A percentile compares a stretch with the other conserved stretches of the same genome.
Evolutionary conservation across 345 rosid species (phyloP).

Genomic region (Moricandia moricandioides): DNA sequence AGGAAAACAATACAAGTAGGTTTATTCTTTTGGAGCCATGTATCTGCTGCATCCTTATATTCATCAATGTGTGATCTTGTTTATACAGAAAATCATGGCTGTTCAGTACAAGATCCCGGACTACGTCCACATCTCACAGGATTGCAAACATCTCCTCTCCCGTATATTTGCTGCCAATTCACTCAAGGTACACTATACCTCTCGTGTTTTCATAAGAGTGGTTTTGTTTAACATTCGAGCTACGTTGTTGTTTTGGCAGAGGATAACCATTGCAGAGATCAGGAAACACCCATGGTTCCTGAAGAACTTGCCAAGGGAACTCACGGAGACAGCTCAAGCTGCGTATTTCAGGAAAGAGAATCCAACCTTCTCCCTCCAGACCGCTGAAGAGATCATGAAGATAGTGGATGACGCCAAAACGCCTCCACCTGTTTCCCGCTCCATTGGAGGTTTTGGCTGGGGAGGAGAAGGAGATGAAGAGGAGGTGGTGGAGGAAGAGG

Average conservation of each 20-base stretch:
- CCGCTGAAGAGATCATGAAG: neutral
- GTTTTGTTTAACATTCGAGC: neutral
- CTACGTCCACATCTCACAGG: neutral
- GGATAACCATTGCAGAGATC: conserved; percentile 70
- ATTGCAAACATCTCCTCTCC: neutral
- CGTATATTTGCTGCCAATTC: neutral
- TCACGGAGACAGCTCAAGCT: conserved; percentile 71
- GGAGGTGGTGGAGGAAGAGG: conserved; percentile 11
- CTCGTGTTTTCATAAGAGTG: neutral
- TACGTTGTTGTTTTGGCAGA: conserved; percentile 38
- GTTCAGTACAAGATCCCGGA: neutral
- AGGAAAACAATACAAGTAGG: neutral
- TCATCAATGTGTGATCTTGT: neutral
- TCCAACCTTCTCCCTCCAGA: neutral
- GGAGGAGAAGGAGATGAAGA: conserved; percentile 40
- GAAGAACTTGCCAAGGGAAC: conserved; percentile 51
- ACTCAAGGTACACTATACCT: no score
- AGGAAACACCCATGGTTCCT: conserved; percentile 44
- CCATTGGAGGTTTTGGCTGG: conserved; percentile 74
- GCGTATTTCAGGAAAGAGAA: conserved; percentile 41
- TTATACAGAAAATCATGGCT: neutral
- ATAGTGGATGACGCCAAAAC: conserved; percentile 53
- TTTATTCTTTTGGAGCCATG: neutral
- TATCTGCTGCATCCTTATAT: neutral
- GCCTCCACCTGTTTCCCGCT: conserved; percentile 51